Evolutionary conservation across 2,329 filamentous ascomycete species (phyloP).

Genomic region (Escovopsis sp.): DNA sequence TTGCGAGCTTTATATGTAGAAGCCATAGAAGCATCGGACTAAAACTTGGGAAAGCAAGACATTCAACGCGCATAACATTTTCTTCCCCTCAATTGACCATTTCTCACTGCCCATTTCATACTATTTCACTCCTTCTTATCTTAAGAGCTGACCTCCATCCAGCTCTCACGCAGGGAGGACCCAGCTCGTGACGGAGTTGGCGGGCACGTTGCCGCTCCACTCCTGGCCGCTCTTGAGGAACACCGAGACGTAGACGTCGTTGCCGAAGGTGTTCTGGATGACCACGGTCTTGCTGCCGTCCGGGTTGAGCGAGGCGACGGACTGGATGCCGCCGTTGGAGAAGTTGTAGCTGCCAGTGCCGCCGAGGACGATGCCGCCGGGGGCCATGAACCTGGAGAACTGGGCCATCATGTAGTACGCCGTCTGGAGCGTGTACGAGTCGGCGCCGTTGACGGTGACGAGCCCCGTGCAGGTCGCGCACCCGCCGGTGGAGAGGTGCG

Average conservation of each 20-base stretch:
- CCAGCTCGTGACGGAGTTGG: slow-evolving; percentile 7
- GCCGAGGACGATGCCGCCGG: slow-evolving; percentile 25
- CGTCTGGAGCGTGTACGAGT: slow-evolving; percentile 26
- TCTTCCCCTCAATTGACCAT: no score
- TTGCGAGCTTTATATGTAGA: no score
- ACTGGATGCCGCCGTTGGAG: slow-evolving; percentile 24
- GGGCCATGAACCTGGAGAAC: slow-evolving; percentile 31
- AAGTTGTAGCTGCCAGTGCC: slow-evolving; percentile 22
- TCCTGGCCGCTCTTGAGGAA: slow-evolving; percentile 5
- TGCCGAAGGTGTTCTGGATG: slow-evolving; percentile 17
- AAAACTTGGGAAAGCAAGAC: no score
- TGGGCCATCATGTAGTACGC: slow-evolving; percentile 40
- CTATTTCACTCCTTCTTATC: no score
- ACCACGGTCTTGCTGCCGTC: slow-evolving; percentile 23
- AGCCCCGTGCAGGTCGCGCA: slow-evolving; percentile 33
- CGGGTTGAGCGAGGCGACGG: slow-evolving; percentile 29
- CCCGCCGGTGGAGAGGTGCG: slow-evolving; percentile 22
- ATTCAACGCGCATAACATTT: no score
- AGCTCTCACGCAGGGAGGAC: slow-evolving; percentile 3
- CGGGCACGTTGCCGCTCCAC: slow-evolving; percentile 7
- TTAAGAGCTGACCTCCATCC: no score
- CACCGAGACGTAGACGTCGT: slow-evolving; percentile 6
- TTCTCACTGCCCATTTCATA: no score
- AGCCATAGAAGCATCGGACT: no score
- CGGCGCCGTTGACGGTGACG: slow-evolving; percentile 35